Percentiles rank a stretch among this genome's conserved stretches.
Evolutionary conservation across 345 rosid species (phyloP).

Genomic region (Eucalyptus victrix): DNA sequence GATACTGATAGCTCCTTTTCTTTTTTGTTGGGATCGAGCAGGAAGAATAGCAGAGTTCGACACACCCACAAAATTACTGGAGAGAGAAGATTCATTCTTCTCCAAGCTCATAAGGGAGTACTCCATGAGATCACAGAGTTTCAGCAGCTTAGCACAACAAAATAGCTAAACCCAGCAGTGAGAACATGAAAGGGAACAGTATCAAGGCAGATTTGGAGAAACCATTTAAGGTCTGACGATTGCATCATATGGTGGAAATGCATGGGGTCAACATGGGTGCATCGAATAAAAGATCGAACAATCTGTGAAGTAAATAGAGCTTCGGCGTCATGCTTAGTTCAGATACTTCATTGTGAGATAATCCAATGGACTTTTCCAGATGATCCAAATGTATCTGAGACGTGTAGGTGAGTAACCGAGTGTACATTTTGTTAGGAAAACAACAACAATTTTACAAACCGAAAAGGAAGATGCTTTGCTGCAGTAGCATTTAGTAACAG

Average conservation of each 20-base stretch:
- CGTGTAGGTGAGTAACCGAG: neutral
- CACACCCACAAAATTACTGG: constrained; percentile 56
- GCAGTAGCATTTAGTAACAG: neutral
- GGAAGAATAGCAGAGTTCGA: constrained; percentile 86
- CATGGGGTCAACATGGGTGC: neutral
- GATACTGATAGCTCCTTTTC: neutral
- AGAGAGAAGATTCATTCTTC: constrained; percentile 73
- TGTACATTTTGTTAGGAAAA: neutral
- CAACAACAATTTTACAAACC: neutral
- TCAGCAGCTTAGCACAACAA: constrained; percentile 17
- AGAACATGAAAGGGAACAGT: neutral
- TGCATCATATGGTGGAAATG: neutral
- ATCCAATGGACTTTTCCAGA: neutral
- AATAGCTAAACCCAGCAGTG: neutral
- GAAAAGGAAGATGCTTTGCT: neutral
- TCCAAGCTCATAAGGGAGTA: constrained; percentile 81
- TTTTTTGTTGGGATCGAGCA: constrained; percentile 7
- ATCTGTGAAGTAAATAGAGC: neutral
- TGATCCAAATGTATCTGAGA: neutral
- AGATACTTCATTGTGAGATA: neutral
- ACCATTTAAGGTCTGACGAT: neutral
- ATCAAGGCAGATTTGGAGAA: neutral
- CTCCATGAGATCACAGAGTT: constrained; percentile 54
- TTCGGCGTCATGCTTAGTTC: neutral
- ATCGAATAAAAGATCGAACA: neutral